These are phyloP conservation scores for Posidonia oceanica DNA, from an alignment of 116 monocot species.

Conservation along the genomic window DNA sequence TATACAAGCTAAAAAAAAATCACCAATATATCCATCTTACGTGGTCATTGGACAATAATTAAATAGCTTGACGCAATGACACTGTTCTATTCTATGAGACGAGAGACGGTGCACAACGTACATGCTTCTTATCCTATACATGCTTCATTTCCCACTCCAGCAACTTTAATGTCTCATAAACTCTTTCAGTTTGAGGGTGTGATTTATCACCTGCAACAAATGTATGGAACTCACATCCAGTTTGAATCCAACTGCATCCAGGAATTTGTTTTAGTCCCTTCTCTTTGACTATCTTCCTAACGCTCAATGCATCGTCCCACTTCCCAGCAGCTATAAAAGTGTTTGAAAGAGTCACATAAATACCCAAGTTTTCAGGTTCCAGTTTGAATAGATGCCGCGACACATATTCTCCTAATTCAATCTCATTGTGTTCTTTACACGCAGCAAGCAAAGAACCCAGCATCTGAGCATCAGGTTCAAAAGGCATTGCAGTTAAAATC, in stretches of 20 bases:
- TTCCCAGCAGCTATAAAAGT: not conserved
- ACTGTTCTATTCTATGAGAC: too few relatives aligned
- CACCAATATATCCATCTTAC: too few relatives aligned
- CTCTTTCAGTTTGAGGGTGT: too few relatives aligned
- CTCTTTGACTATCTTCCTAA: not conserved
- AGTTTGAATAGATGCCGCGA: conserved; percentile 12
- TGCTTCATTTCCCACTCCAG: too few relatives aligned
- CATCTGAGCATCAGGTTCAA: conserved; percentile 20
- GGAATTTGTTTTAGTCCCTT: not conserved
- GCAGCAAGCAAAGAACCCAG: conserved; percentile 18
- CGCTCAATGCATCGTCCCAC: not conserved
- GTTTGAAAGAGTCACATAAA: conserved; percentile 16
- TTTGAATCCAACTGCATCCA: not conserved
- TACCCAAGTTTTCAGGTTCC: conserved; percentile 12
- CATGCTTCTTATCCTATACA: too few relatives aligned
- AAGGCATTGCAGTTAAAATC: conserved; percentile 23
- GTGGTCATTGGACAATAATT: too few relatives aligned
- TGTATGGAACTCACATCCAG: too few relatives aligned
- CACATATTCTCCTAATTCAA: not conserved
- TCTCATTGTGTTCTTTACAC: conserved; percentile 12
- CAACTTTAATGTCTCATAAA: too few relatives aligned
- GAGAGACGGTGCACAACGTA: too few relatives aligned
- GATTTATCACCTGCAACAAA: too few relatives aligned
- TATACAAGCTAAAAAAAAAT: too few relatives aligned
- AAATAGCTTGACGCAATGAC: too few relatives aligned